Percentiles rank a stretch among this genome's conserved stretches.
Conservation (phyloP, 2,329 filamentous ascomycete genomes). For the Macrophomina pseudophaseolina region DNA sequence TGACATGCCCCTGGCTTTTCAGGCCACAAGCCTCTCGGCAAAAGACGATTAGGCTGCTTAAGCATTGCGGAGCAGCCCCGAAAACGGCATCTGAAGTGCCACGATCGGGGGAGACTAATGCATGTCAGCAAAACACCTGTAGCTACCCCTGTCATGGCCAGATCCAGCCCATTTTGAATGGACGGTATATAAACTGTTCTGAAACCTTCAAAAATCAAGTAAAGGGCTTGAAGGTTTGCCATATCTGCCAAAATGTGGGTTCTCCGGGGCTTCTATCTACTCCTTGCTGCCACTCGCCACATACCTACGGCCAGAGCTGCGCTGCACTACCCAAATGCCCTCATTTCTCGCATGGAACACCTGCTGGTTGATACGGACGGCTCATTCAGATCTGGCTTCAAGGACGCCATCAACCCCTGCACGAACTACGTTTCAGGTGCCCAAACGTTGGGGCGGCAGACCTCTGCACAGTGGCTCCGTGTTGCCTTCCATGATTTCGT, state of each 20-base stretch:
- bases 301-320: background rate
- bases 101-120: background rate
- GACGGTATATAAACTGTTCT: background rate
- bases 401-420: slow-evolving; percentile 32
- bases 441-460: slow-evolving; percentile 28
- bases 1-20: too few species aligned
- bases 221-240: too few species aligned
- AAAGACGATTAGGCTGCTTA: background rate
- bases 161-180: background rate
- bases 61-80: background rate
- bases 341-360: slow-evolving; percentile 29
- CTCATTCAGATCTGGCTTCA: slow-evolving; percentile 31
- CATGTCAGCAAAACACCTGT: background rate
- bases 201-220: too few species aligned
- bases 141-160: background rate
- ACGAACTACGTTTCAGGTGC: slow-evolving; percentile 29
- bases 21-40: too few species aligned
- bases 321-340: slow-evolving; percentile 27
- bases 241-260: background rate
- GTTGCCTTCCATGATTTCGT: slow-evolving; percentile 44
- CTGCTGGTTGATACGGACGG: slow-evolving; percentile 32
- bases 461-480: slow-evolving; percentile 39
- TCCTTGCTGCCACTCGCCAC: background rate
- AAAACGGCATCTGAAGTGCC: background rate
- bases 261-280: background rate